phyloP scores from a whole-genome alignment of 345 rosid genomes.

The Populus ilicifolia region DNA sequence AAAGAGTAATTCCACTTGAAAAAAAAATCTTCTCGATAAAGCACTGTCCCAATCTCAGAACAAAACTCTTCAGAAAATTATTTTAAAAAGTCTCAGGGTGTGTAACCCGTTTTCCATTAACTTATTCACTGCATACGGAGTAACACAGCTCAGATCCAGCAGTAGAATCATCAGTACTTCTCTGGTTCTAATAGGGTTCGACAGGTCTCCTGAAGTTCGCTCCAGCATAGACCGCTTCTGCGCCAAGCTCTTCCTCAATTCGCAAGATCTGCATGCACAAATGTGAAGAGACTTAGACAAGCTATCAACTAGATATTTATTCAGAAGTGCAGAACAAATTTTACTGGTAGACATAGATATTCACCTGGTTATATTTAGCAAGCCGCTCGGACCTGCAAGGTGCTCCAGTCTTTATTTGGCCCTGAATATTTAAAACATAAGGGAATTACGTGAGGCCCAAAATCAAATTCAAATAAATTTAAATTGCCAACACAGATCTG shows the following conservation, averaged over 20 bases:
- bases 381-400: constrained; percentile 74
- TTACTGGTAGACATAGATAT: not conserved
- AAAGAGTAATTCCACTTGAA: not conserved
- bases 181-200: constrained; percentile 62
- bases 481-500: not conserved
- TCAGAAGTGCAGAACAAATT: not conserved
- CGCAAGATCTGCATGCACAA: constrained; percentile 56
- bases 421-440: constrained; percentile 31
- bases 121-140: constrained; percentile 16
- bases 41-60: constrained; percentile 8
- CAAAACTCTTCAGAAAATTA: constrained; percentile 29
- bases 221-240: constrained; percentile 84
- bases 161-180: not conserved
- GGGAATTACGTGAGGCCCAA: not conserved
- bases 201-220: constrained; percentile 76
- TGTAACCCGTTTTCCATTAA: not conserved
- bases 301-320: no score
- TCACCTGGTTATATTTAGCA: constrained; percentile 70
- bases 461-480: not conserved
- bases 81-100: constrained; percentile 1
- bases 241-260: constrained; percentile 90
- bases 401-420: constrained; percentile 66
- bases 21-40: not conserved
- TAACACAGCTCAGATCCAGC: not conserved
- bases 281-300: not conserved